Evolutionary conservation across 2,329 filamentous ascomycete species (phyloP).

Genomic region (Stemphylium beticola): DNA sequence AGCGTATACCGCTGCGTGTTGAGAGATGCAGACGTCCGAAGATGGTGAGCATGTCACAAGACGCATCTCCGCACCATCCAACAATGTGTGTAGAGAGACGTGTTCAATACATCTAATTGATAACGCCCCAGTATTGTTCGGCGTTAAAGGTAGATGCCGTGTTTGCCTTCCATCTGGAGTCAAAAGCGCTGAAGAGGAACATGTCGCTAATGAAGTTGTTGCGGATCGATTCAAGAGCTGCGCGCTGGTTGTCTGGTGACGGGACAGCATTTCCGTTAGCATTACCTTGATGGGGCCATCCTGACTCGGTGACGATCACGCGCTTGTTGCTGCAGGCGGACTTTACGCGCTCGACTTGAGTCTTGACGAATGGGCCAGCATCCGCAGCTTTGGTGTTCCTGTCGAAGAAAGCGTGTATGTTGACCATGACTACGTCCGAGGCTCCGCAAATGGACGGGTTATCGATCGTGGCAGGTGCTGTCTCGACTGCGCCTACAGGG

Average conservation of each 20-base stretch:
- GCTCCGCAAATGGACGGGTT: slow-evolving; percentile 73
- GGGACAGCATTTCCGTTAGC: slow-evolving; percentile 73
- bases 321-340: slow-evolving; percentile 61
- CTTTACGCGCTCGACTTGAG: slow-evolving; percentile 59
- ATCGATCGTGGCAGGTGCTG: slow-evolving; percentile 69
- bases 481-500: slow-evolving; percentile 80
- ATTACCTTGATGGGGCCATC: slow-evolving; percentile 77
- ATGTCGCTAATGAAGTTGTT: slow-evolving; percentile 64
- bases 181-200: slow-evolving; percentile 79
- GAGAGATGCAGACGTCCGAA: not conserved
- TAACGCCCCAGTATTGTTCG: slow-evolving; percentile 76
- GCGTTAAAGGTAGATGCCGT: slow-evolving; percentile 67
- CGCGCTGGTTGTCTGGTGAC: slow-evolving; percentile 67
- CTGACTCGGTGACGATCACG: slow-evolving; percentile 79
- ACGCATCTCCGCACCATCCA: not conserved
- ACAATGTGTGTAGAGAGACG: not conserved
- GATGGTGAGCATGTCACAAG: not conserved
- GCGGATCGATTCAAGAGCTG: slow-evolving; percentile 70
- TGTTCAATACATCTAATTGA: slow-evolving; percentile 18
- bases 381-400: slow-evolving; percentile 62
- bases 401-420: slow-evolving; percentile 87
- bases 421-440: slow-evolving; percentile 81
- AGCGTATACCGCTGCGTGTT: slow-evolving; percentile 16
- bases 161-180: slow-evolving; percentile 79
- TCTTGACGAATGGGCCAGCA: slow-evolving; percentile 71